Evolutionary conservation across 73 alveolate species (phyloP).

Genomic region (Paramecium primaurelia): DNA sequence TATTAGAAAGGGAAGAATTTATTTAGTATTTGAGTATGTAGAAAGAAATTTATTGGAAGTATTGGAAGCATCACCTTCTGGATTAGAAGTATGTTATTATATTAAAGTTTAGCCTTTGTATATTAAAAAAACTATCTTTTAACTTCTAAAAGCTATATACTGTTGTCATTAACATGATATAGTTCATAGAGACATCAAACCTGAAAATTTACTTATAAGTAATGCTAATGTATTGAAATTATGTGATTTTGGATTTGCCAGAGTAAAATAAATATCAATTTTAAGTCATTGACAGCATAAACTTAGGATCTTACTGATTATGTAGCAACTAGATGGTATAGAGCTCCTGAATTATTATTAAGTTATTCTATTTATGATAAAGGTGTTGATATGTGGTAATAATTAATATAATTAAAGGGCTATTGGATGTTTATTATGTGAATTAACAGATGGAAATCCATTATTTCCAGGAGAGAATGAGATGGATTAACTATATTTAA

Average conservation of each 20-base stretch:
- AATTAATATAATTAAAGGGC: background rate
- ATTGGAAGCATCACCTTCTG: slow-evolving; percentile 86
- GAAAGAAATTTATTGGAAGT: slow-evolving; percentile 91
- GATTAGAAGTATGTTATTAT: slow-evolving; percentile 76
- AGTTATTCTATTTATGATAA: slow-evolving; percentile 35
- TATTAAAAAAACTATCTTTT: slow-evolving; percentile 19
- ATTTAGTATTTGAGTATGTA: slow-evolving; percentile 89
- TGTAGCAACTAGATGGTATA: slow-evolving; percentile 66
- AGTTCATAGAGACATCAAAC: slow-evolving; percentile 60
- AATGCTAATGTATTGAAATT: slow-evolving; percentile 45
- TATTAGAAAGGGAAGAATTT: slow-evolving; percentile 45
- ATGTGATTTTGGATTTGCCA: slow-evolving; percentile 69
- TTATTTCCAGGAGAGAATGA: slow-evolving; percentile 95
- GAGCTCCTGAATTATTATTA: slow-evolving; percentile 43
- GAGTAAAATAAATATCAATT: background rate
- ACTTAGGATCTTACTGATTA: slow-evolving; percentile 58
- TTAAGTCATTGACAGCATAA: background rate
- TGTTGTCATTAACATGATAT: slow-evolving; percentile 64
- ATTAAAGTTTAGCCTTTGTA: slow-evolving; percentile 26
- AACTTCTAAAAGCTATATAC: slow-evolving; percentile 53
- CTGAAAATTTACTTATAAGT: slow-evolving; percentile 50
- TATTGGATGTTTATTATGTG: slow-evolving; percentile 93
- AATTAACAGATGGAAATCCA: slow-evolving; percentile 92
- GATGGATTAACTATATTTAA: slow-evolving; percentile 85
- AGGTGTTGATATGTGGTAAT: slow-evolving; percentile 49